A percentile compares a stretch with the other conserved stretches of the same genome.
These are phyloP conservation scores for Fraxinus sp. DNA, from an alignment of 305 asterid genomes.

Conservation along the genomic window DNA sequence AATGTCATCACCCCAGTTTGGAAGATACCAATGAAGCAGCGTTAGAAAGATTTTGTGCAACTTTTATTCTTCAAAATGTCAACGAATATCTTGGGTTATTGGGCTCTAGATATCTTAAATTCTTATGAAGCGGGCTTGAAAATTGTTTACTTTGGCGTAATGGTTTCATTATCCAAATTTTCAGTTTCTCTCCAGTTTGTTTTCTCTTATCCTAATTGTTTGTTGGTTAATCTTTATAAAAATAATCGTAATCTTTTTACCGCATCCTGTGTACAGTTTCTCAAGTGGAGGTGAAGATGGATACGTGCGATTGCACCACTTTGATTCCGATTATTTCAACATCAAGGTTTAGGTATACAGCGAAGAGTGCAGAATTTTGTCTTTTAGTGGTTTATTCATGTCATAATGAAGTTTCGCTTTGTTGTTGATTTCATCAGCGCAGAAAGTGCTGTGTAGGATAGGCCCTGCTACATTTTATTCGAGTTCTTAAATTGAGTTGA, in stretches of 20 bases:
- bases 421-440: not conserved
- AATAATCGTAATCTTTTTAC: not conserved
- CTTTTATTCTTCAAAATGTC: not conserved
- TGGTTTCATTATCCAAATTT: not conserved
- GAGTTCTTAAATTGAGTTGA: not conserved
- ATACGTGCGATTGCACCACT: constrained; percentile 81
- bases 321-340: constrained; percentile 80
- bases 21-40: not conserved
- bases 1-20: not conserved
- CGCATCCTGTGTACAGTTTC: constrained; percentile 38
- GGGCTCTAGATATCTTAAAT: not conserved
- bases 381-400: not conserved
- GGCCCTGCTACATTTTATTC: not conserved
- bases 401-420: constrained; percentile 9
- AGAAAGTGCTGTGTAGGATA: not conserved
- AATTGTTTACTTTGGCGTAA: not conserved
- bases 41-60: not conserved
- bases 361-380: not conserved
- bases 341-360: constrained; percentile 53
- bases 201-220: not conserved
- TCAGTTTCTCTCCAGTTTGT: not conserved
- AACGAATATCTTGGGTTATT: not conserved
- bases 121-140: not conserved
- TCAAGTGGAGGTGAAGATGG: constrained; percentile 98
- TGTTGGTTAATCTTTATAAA: not conserved